Conservation (phyloP, 169 alveolate species). For the Blepharisma undulans region DNA sequence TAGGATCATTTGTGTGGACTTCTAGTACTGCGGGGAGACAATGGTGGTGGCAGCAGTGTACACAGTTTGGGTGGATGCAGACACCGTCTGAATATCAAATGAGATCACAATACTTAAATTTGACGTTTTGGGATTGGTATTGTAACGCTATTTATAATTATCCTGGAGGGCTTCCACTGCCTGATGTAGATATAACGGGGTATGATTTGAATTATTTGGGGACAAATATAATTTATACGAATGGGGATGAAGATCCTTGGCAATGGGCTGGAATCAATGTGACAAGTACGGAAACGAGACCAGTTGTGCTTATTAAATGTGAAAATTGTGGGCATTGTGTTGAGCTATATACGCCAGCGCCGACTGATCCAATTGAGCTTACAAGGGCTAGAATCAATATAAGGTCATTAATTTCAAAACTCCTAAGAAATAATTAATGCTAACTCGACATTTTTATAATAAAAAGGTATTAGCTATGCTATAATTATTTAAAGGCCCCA, state of each 20-base stretch:
- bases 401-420: too few relatives aligned
- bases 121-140: slow-evolving; percentile 55
- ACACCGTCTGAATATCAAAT: slow-evolving; percentile 52
- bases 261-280: slow-evolving; percentile 58
- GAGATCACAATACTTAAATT: slow-evolving; percentile 47
- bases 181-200: slow-evolving; percentile 48
- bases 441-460: not conserved
- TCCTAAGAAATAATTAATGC: too few relatives aligned
- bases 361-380: slow-evolving; percentile 47
- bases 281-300: not conserved
- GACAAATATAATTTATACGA: slow-evolving; percentile 61
- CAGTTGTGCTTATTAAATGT: slow-evolving; percentile 46
- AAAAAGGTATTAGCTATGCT: not conserved
- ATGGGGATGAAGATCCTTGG: slow-evolving; percentile 83
- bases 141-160: slow-evolving; percentile 58
- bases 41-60: slow-evolving; percentile 71
- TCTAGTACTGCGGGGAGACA: slow-evolving; percentile 43
- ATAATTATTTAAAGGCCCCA: not conserved
- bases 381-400: slow-evolving; percentile 44
- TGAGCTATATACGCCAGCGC: slow-evolving; percentile 66
- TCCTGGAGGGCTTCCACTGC: slow-evolving; percentile 31
- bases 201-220: slow-evolving; percentile 35
- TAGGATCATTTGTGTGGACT: slow-evolving; percentile 45
- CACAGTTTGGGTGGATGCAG: slow-evolving; percentile 70
- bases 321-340: slow-evolving; percentile 77